Percentiles rank a stretch among this genome's conserved stretches.
These are phyloP conservation scores for Syzygium grande DNA, from an alignment of 345 rosid genomes.

Conservation along the genomic window DNA sequence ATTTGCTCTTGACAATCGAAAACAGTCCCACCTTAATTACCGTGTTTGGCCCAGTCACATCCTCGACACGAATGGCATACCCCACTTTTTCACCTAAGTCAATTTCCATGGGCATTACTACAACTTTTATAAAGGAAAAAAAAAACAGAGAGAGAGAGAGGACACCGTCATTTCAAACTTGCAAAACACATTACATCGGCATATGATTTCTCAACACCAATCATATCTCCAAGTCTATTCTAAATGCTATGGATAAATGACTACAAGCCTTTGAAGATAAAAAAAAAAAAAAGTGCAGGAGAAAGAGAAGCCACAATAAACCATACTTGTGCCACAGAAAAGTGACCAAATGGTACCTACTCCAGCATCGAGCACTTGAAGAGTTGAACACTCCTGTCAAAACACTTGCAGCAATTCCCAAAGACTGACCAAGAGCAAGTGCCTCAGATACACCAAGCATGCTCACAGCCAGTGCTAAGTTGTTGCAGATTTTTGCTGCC, in stretches of 20 bases:
- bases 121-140: too few relatives aligned
- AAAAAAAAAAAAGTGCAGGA: too few relatives aligned
- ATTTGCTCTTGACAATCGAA: not conserved
- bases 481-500: slow-evolving; percentile 97
- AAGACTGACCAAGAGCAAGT: slow-evolving; percentile 79
- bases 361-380: slow-evolving; percentile 92
- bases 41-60: slow-evolving; percentile 84
- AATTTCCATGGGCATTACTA: slow-evolving; percentile 45
- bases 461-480: slow-evolving; percentile 87
- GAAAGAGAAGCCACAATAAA: not conserved
- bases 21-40: slow-evolving; percentile 58
- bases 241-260: not conserved
- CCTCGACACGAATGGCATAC: slow-evolving; percentile 96
- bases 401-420: slow-evolving; percentile 57
- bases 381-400: slow-evolving; percentile 75
- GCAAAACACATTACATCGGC: too few relatives aligned
- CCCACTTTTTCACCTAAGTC: slow-evolving; percentile 89
- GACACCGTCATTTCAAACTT: too few relatives aligned
- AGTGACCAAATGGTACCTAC: slow-evolving; percentile 37
- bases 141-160: too few relatives aligned
- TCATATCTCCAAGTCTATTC: not conserved
- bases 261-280: not conserved
- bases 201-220: too few relatives aligned
- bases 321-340: not conserved
- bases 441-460: slow-evolving; percentile 97